Evolutionary conservation across 2,329 filamentous ascomycete genomes (phyloP).

Genomic region (Aspergillus fischeri): DNA sequence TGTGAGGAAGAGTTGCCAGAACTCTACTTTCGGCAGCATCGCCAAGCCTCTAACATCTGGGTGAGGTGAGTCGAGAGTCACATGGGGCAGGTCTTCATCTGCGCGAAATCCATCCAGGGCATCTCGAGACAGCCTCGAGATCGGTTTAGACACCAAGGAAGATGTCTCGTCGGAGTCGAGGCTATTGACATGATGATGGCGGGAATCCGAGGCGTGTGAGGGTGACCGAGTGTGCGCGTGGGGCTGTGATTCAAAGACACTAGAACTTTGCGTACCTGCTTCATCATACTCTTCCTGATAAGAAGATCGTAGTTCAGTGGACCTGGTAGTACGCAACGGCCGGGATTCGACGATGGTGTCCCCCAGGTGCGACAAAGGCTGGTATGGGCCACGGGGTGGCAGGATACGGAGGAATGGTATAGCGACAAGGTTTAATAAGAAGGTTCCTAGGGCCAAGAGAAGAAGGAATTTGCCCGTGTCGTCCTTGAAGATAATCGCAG

Average conservation of each 20-base stretch:
- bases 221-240: constrained; percentile 27
- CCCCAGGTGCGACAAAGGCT: constrained; percentile 30
- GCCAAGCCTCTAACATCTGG: constrained; percentile 85
- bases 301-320: constrained; percentile 23
- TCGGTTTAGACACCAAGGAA: constrained; percentile 68
- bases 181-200: constrained; percentile 20
- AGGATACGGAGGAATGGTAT: constrained; percentile 83
- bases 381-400: constrained; percentile 50
- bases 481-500: constrained; percentile 73
- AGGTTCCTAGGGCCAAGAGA: constrained; percentile 75
- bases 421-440: constrained; percentile 66
- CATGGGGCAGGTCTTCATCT: constrained; percentile 54
- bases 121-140: constrained; percentile 52
- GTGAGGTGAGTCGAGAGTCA: constrained; percentile 67
- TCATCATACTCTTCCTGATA: constrained; percentile 27
- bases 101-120: constrained; percentile 27
- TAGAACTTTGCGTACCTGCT: constrained; percentile 35
- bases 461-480: constrained; percentile 78
- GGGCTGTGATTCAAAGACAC: constrained; percentile 25
- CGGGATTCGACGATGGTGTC: constrained; percentile 23
- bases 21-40: constrained; percentile 68
- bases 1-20: constrained; percentile 85
- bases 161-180: constrained; percentile 67
- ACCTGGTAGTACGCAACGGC: constrained; percentile 31
- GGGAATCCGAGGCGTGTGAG: constrained; percentile 25